Percentiles rank a stretch among this genome's conserved stretches.
phyloP scores from a whole-genome alignment of 768 basidiomycete species.

The Serendipita vermifera region DNA sequence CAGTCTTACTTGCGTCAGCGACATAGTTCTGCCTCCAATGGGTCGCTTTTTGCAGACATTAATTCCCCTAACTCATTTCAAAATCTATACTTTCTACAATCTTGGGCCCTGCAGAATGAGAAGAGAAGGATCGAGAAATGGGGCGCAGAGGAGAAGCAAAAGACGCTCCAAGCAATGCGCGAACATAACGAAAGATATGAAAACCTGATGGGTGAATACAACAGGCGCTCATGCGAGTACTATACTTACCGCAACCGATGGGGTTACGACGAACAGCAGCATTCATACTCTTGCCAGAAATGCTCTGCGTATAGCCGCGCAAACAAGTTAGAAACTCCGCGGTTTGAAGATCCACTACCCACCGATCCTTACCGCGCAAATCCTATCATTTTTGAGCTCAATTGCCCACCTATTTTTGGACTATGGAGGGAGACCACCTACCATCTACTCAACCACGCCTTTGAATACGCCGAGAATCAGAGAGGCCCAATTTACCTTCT shows the following conservation, averaged over 20 bases:
- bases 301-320: constrained; percentile 21
- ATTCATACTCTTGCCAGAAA: constrained; percentile 18
- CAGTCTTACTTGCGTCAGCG: constrained; percentile 26
- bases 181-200: constrained; percentile 19
- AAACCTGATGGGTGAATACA: constrained; percentile 14
- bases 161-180: constrained; percentile 12
- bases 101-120: constrained; percentile 19
- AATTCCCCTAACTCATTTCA: constrained; percentile 21
- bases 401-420: constrained; percentile 28
- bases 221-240: constrained; percentile 11
- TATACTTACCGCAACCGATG: background rate
- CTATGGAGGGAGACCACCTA: constrained; percentile 35
- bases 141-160: background rate
- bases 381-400: constrained; percentile 32
- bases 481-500: too few species aligned
- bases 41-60: constrained; percentile 26
- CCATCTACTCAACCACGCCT: constrained; percentile 26
- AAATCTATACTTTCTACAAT: constrained; percentile 24
- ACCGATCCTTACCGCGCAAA: constrained; percentile 16
- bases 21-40: constrained; percentile 14
- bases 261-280: background rate
- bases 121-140: constrained; percentile 12
- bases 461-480: too few species aligned
- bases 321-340: constrained; percentile 19
- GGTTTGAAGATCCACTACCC: constrained; percentile 40